phyloP scores from a whole-genome alignment of 345 rosid genomes.

The Durio zibethinus region DNA sequence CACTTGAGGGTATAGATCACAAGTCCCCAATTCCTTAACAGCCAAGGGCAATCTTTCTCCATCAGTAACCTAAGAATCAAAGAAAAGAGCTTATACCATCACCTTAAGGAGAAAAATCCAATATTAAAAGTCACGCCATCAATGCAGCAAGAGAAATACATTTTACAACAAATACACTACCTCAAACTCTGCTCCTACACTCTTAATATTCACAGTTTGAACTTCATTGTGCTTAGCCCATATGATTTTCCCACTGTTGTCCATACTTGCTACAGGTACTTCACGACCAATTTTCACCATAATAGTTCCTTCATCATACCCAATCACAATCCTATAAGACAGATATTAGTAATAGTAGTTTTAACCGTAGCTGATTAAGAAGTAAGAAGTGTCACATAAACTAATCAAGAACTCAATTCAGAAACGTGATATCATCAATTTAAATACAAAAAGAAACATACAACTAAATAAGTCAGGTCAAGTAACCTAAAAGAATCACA shows the following conservation, averaged over 20 bases:
- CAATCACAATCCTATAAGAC: constrained; percentile 77
- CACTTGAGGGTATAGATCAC: constrained; percentile 99
- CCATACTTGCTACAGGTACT: constrained; percentile 99
- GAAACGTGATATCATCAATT: constrained; percentile 12
- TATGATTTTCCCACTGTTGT: constrained; percentile 94
- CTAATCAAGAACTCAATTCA: background rate
- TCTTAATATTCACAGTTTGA: constrained; percentile 97
- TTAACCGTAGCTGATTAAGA: background rate
- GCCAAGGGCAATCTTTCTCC: constrained; percentile 98
- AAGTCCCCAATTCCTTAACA: constrained; percentile 97
- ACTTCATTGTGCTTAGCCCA: constrained; percentile 99
- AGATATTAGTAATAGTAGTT: background rate
- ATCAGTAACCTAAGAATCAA: constrained; percentile 69
- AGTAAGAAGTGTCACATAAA: background rate
- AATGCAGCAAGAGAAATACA: constrained; percentile 12
- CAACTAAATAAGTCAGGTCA: constrained; percentile 7
- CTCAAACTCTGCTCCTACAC: constrained; percentile 96
- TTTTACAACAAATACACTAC: constrained; percentile 29
- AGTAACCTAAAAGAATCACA: background rate
- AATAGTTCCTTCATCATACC: constrained; percentile 99
- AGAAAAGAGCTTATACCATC: constrained; percentile 1
- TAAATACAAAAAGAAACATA: background rate
- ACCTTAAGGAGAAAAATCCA: constrained; percentile 6
- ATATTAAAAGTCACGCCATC: constrained; percentile 14
- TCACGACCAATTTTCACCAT: constrained; percentile 99